Evolutionary conservation across 129 eudicot species (phyloP).

Genomic region (Artemisia annua): DNA sequence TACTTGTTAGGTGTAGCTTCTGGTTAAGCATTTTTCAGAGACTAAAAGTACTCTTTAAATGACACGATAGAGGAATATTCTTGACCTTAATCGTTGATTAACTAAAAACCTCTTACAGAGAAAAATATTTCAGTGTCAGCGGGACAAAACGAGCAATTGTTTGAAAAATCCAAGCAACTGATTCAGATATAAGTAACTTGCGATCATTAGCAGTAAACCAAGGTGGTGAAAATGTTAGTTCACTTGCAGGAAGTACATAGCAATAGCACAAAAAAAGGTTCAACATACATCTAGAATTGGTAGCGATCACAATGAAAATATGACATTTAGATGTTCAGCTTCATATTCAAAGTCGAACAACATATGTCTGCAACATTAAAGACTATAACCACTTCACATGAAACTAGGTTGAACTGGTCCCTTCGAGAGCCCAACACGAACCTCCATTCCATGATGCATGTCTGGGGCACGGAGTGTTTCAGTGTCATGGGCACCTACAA

Average conservation of each 20-base stretch:
- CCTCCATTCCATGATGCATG: constrained; percentile 97
- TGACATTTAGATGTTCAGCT: constrained; percentile 21
- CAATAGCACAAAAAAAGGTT: constrained; percentile 16
- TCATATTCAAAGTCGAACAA: constrained; percentile 31
- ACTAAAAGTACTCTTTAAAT: no score
- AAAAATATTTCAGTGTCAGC: neutral
- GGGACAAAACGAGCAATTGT: neutral
- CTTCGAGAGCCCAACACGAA: constrained; percentile 78
- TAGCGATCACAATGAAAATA: constrained; percentile 18
- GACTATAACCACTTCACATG: constrained; percentile 43
- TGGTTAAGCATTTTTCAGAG: no score
- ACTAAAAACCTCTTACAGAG: neutral
- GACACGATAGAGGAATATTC: no score
- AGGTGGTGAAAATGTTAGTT: no score
- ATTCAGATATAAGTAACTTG: neutral
- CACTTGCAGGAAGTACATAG: neutral
- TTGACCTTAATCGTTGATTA: no score
- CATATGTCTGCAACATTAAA: constrained; percentile 23
- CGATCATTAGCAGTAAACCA: neutral
- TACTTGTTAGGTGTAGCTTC: no score
- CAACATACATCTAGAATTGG: constrained; percentile 16
- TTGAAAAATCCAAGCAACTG: neutral
- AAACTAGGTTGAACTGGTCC: constrained; percentile 85
- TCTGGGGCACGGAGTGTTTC: constrained; percentile 69
- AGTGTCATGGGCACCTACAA: constrained; percentile 83